A percentile compares a stretch with the other conserved stretches of the same genome.
Conservation (phyloP, 1,284 basidiomycete species). For the Golubevia sp. region DNA sequence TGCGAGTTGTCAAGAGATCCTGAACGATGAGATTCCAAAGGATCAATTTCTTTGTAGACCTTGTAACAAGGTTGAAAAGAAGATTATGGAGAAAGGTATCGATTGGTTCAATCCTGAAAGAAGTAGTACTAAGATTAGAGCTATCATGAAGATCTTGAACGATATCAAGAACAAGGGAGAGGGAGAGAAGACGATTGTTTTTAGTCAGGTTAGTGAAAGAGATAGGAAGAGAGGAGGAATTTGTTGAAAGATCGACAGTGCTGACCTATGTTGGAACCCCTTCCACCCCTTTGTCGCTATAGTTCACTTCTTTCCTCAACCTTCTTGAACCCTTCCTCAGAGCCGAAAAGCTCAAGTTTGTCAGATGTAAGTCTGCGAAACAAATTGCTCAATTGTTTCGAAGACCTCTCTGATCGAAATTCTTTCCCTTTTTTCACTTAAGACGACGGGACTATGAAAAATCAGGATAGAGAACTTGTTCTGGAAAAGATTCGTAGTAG, state of each 20-base stretch:
- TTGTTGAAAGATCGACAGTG: too few relatives aligned
- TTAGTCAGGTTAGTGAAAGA: slow-evolving; percentile 22
- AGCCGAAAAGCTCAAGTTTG: slow-evolving; percentile 21
- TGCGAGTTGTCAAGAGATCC: slow-evolving; percentile 17
- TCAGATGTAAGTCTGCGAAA: slow-evolving; percentile 30
- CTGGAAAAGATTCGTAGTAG: slow-evolving; percentile 33
- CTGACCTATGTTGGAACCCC: too few relatives aligned
- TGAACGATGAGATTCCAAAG: slow-evolving; percentile 12
- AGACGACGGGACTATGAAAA: slow-evolving; percentile 50
- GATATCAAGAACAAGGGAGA: slow-evolving; percentile 13
- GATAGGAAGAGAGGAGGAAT: too few relatives aligned
- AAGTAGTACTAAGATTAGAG: slow-evolving; percentile 43
- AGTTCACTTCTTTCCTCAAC: slow-evolving; percentile 57
- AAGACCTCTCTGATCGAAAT: not conserved
- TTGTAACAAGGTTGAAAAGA: not conserved
- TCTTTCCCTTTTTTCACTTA: not conserved
- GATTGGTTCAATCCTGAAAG: slow-evolving; percentile 14
- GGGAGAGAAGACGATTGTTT: slow-evolving; percentile 54
- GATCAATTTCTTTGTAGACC: slow-evolving; percentile 12
- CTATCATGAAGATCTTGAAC: slow-evolving; percentile 36
- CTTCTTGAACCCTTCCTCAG: slow-evolving; percentile 40
- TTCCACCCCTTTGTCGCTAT: too few relatives aligned
- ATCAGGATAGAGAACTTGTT: slow-evolving; percentile 31
- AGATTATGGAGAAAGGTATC: slow-evolving; percentile 1
- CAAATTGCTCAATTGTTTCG: too few relatives aligned